Percentiles rank a stretch among this genome's conserved stretches.
phyloP scores from a whole-genome alignment of 2,329 filamentous ascomycete species.

The Penicillium frequentans region DNA sequence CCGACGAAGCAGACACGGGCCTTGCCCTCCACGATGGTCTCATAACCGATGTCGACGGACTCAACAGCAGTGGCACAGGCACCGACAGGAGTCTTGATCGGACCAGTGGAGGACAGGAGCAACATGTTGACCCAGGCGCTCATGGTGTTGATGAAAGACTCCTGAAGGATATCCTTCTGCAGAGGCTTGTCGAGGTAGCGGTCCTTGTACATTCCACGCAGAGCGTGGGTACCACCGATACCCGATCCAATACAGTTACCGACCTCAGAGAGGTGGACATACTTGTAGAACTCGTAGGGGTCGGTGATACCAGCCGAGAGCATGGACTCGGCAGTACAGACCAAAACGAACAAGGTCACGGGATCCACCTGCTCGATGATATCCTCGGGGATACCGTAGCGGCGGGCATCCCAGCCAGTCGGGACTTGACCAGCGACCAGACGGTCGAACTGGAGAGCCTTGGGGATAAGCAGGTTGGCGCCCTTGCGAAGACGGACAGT shows the following conservation, averaged over 20 bases:
- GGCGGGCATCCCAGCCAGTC: constrained; percentile 94
- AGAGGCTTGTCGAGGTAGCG: constrained; percentile 94
- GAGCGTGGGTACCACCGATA: constrained; percentile 90
- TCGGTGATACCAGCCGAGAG: constrained; percentile 94
- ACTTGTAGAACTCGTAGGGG: constrained; percentile 99
- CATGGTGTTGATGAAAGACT: constrained; percentile 99
- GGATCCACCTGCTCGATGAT: constrained; percentile 98
- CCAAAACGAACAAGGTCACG: constrained; percentile 91
- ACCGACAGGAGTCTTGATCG: constrained; percentile 97
- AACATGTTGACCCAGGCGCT: constrained; percentile 99
- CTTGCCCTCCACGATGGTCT: constrained; percentile 98
- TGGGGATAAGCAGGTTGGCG: constrained; percentile 90
- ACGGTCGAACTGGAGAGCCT: constrained; percentile 94
- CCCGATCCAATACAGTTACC: constrained; percentile 98
- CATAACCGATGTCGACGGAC: constrained; percentile 95
- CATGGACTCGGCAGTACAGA: constrained; percentile 88
- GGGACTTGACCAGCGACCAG: constrained; percentile 96
- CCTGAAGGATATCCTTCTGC: constrained; percentile 98
- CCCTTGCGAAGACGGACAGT: constrained; percentile 95
- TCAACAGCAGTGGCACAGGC: constrained; percentile 97
- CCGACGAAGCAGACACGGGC: constrained; percentile 95
- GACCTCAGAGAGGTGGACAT: constrained; percentile 95
- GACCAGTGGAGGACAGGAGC: constrained; percentile 91
- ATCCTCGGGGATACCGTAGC: constrained; percentile 94
- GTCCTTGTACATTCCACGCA: constrained; percentile 98